Evolutionary conservation across 257 asterid genomes (phyloP), one percentile per base, ranked within the genome.

Genomic region (Solanum arcanum): DNA sequence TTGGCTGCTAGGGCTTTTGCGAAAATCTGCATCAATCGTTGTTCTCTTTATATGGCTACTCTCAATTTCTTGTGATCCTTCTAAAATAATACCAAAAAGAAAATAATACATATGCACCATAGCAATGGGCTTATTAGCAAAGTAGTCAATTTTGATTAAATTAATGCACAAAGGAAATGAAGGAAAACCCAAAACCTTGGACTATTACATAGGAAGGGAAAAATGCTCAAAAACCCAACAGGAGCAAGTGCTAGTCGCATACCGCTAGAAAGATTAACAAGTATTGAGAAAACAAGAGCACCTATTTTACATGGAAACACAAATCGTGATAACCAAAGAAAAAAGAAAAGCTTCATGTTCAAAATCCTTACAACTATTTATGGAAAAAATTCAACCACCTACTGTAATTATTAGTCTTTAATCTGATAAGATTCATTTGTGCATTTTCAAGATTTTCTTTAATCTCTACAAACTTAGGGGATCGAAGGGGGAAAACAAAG

Each of bases 221-320:
- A 52, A 16, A 1, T 3, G 60, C 23, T 21, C 9, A 52, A 49
- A 49, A 49, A 49, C 23, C 9, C 23, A 49, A 49, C 0, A 18
- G 2, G 6, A 60, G 13, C 68, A 60, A 60, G 89, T 2, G 91
- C 93, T 6, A 92, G 21, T 39, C 59, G 76, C 1, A 39, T 82
- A 5, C 92, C 92, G 29, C 88, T 87, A 60, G 89, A 89, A 44
- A 92, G 91, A 25, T 47, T 15, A 15, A 90, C 70, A 4, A 92
- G 91, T 2, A 87, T 18, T 0, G 86, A 86, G 21, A 90, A 70
- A 39, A 89, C 66, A 49, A 72, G 64, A 14, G 42, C n/a, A 16
- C 88, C 69, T 15, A 91, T 56, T 33, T 37, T 64, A 10, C 31
- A 4, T 62, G 3, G 8, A 62, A 62, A 62, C 15, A 62, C 70